Evolutionary conservation across 192 early-diverging fungal species (phyloP).

Genomic region (Coemansia sp.): DNA sequence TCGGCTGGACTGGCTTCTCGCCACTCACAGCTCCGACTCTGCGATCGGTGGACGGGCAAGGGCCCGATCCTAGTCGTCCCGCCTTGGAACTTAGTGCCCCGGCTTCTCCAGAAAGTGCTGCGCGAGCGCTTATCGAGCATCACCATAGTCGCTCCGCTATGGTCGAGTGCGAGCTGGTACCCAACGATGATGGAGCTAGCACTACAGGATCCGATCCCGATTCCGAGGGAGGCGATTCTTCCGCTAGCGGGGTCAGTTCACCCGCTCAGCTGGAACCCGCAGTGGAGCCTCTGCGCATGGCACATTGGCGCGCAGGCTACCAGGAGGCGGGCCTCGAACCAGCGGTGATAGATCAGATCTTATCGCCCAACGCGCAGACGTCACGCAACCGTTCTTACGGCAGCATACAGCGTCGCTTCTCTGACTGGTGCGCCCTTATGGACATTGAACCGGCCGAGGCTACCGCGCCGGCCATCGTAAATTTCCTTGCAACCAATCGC

Average conservation of each 20-base stretch:
- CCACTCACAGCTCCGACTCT: not conserved
- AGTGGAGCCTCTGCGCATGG: no score
- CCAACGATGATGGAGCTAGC: not conserved
- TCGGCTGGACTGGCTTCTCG: not conserved
- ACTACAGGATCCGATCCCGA: not conserved
- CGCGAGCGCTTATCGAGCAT: not conserved
- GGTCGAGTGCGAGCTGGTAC: not conserved
- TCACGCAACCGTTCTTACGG: no score
- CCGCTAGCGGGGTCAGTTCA: not conserved
- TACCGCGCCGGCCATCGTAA: not conserved
- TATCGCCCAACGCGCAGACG: not conserved
- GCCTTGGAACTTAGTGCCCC: not conserved
- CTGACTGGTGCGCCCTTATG: not conserved
- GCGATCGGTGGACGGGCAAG: not conserved
- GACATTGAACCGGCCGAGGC: not conserved
- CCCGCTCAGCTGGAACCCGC: conserved; percentile 1
- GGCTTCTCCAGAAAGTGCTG: not conserved
- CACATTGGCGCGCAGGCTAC: not conserved
- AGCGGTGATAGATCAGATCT: not conserved
- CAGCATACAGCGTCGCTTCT: not conserved
- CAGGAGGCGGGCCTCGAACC: not conserved
- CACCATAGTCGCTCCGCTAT: conserved; percentile 2
- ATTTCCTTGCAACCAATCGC: not conserved
- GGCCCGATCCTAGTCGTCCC: not conserved
- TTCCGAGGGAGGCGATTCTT: not conserved